Base-by-base conservation (phyloP, 2,329 filamentous ascomycete genomes). In the Colletotrichum chlorophyti region DNA sequence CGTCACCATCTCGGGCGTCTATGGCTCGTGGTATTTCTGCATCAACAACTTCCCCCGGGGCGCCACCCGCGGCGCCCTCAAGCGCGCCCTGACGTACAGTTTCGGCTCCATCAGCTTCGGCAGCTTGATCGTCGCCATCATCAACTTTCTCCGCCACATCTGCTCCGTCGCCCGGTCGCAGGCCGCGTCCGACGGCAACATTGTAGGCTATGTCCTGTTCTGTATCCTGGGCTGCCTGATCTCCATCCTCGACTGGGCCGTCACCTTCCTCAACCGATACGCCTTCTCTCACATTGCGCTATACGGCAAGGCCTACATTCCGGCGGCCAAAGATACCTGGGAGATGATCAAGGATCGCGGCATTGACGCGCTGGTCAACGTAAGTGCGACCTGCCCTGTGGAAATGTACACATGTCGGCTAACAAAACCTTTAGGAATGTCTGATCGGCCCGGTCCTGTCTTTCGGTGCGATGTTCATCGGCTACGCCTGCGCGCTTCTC, bases 1-100 rank as follows among this genome's bases (percentile, higher is more conserved):
- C 70, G 90, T 89, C 2, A 93, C 87, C 21, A 90, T 97, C 58
- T 90, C 92, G 0, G 93, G 94, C 0, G 88, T 97, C 0, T 97
- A 96, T 66, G 93, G 92, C 1, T 89, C 90, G 1, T 98, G 94
- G 94, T 98, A 96, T 77, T 97, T 96, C 71, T 89, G 85, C 63
- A 74, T 84, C 0, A 76, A 81, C 55, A 83, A 86, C 38, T 90
- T 91, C 67, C 92, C 93, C 26, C 87, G 84, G 62, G 87, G 87
- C 10, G 88, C 91, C 1, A 97, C 94, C 0, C 85, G 92, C 11
- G 91, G 91, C n/a, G 91, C 94, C 0, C 83, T 95, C 63, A 88
- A 85, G 65, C 86, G 94, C 12, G 86, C 93, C 1, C 79, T 95
- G 61, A 97, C 94, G 1, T 95, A 95, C 77, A 95, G 90, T 65